Conservation (phyloP, 1,284 basidiomycete species). For the Marasmius sp. region DNA sequence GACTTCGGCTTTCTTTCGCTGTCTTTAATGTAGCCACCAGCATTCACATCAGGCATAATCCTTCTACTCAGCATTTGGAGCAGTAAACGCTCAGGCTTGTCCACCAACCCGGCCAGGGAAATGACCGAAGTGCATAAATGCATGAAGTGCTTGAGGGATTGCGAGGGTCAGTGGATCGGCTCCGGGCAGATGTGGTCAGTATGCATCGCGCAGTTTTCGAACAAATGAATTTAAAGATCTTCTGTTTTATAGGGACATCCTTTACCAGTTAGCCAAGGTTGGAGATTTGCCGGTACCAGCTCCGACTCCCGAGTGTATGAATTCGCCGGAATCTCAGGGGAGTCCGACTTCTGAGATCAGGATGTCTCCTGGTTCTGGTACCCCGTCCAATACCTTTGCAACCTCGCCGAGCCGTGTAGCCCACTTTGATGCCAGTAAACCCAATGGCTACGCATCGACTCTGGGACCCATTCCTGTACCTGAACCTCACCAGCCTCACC, state of each 20-base stretch:
- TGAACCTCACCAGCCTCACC: no score
- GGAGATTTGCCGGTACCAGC: slow-evolving; percentile 62
- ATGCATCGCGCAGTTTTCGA: not conserved
- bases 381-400: no score
- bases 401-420: no score
- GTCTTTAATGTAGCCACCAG: slow-evolving; percentile 14
- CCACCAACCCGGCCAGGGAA: slow-evolving; percentile 56
- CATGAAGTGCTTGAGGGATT: slow-evolving; percentile 54
- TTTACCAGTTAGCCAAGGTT: slow-evolving; percentile 66
- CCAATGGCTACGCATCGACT: no score
- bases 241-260: slow-evolving; percentile 50
- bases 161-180: slow-evolving; percentile 46
- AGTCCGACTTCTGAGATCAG: no score
- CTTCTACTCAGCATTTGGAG: slow-evolving; percentile 77
- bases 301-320: no score
- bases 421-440: no score
- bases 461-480: no score
- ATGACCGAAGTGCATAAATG: slow-evolving; percentile 74
- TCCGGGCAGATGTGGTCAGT: slow-evolving; percentile 43
- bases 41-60: slow-evolving; percentile 70
- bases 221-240: not conserved
- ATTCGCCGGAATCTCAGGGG: no score
- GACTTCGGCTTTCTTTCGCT: no score
- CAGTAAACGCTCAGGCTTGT: slow-evolving; percentile 57
- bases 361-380: no score